Percentiles rank a stretch among this genome's conserved stretches.
Evolutionary conservation across 768 basidiomycete genomes (phyloP).

Genomic region (Lepiota brunneoincarnata): DNA sequence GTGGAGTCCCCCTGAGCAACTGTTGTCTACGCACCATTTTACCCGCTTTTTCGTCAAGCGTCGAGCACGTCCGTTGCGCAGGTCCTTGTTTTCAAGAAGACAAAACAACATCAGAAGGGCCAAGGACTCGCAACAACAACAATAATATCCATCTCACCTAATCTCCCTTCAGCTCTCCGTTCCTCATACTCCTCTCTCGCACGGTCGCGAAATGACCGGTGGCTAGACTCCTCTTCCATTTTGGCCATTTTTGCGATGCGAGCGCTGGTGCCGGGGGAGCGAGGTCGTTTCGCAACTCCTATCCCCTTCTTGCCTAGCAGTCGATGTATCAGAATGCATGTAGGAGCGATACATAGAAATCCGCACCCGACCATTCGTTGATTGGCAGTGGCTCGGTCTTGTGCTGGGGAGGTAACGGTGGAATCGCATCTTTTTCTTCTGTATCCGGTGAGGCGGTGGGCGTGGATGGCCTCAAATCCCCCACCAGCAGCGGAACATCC

Average conservation of each 20-base stretch:
- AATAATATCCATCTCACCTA: slow-evolving; percentile 33
- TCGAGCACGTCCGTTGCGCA: slow-evolving; percentile 71
- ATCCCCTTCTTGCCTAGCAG: slow-evolving; percentile 75
- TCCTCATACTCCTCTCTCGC: slow-evolving; percentile 74
- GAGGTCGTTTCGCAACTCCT: slow-evolving; percentile 64
- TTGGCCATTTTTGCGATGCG: slow-evolving; percentile 75
- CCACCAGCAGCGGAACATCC: neutral
- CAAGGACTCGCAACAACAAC: slow-evolving; percentile 7
- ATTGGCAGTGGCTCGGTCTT: slow-evolving; percentile 69
- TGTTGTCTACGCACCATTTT: slow-evolving; percentile 47
- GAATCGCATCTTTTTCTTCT: slow-evolving; percentile 13
- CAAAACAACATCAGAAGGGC: slow-evolving; percentile 2
- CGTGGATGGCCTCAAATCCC: neutral
- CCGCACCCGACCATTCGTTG: slow-evolving; percentile 79
- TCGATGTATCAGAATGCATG: slow-evolving; percentile 5
- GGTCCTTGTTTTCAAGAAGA: slow-evolving; percentile 31
- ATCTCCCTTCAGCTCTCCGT: slow-evolving; percentile 66
- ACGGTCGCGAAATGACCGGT: slow-evolving; percentile 66
- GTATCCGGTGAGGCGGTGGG: neutral
- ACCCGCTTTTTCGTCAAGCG: slow-evolving; percentile 72
- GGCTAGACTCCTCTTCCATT: slow-evolving; percentile 58
- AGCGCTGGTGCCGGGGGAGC: slow-evolving; percentile 61
- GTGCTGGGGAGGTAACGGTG: slow-evolving; percentile 30
- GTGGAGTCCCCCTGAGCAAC: neutral
- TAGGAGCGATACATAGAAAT: slow-evolving; percentile 4